Conservation (phyloP, 257 asterid species). For the Capsicum rhomboideum region DNA sequence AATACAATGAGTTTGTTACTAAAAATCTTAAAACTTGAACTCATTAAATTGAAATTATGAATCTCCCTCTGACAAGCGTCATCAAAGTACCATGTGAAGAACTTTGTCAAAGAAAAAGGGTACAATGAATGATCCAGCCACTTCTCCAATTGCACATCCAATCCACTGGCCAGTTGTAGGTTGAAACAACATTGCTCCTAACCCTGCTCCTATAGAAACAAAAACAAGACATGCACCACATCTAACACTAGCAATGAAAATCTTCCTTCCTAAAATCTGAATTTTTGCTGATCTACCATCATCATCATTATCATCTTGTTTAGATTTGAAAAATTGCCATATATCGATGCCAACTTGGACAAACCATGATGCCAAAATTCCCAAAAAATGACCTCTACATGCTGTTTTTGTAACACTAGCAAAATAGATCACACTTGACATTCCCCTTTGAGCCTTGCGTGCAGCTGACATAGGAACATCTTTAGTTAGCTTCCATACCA, state of each 20-base stretch:
- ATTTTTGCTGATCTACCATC: slow-evolving; percentile 25
- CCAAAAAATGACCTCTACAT: slow-evolving; percentile 77
- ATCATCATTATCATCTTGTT: slow-evolving; percentile 20
- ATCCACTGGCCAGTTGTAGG: slow-evolving; percentile 91
- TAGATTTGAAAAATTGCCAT: slow-evolving; percentile 37
- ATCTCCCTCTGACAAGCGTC: not conserved
- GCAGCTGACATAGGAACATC: slow-evolving; percentile 81
- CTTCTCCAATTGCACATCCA: slow-evolving; percentile 75
- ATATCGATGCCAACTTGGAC: slow-evolving; percentile 73
- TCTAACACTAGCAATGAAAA: slow-evolving; percentile 38
- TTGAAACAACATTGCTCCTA: slow-evolving; percentile 51
- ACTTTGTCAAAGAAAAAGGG: slow-evolving; percentile 40
- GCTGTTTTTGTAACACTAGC: slow-evolving; percentile 62
- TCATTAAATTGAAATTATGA: no score
- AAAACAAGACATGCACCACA: slow-evolving; percentile 64
- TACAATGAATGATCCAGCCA: slow-evolving; percentile 61
- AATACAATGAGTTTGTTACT: no score
- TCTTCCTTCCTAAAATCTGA: slow-evolving; percentile 42
- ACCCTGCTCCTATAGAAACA: slow-evolving; percentile 84
- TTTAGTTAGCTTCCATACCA: slow-evolving; percentile 71
- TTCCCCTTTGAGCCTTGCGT: slow-evolving; percentile 70
- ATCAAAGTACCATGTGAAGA: slow-evolving; percentile 23
- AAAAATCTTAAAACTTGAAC: no score
- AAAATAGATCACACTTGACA: slow-evolving; percentile 45
- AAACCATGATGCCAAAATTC: slow-evolving; percentile 77